These are phyloP conservation scores for Yarrowia sp. DNA, from an alignment of 805 yeast genomes.

Conservation along the genomic window DNA sequence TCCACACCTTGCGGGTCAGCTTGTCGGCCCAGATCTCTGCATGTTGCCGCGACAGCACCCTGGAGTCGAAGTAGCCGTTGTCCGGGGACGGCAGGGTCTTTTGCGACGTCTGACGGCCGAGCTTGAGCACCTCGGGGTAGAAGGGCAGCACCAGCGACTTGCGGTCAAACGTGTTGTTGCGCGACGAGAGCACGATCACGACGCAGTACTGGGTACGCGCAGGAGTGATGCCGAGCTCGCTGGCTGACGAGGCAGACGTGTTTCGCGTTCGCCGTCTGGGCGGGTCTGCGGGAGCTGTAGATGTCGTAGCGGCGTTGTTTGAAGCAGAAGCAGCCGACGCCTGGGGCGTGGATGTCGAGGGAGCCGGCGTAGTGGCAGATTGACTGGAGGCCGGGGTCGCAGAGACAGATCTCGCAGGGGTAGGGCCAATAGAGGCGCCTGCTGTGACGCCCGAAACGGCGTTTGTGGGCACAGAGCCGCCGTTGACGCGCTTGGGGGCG, in stretches of 20 bases:
- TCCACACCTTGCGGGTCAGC: constrained; percentile 59
- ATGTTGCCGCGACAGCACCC: constrained; percentile 90
- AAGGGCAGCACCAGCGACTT: constrained; percentile 78
- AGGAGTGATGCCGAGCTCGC: constrained; percentile 19
- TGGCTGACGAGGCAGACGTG: constrained; percentile 19
- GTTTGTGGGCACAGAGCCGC: background rate
- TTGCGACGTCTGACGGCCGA: constrained; percentile 79
- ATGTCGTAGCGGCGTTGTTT: background rate
- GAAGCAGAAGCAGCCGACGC: background rate
- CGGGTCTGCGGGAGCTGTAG: background rate
- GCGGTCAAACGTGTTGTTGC: constrained; percentile 78
- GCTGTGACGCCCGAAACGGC: background rate
- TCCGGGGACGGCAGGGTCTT: constrained; percentile 55
- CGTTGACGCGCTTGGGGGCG: constrained; percentile 10
- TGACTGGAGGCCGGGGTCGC: background rate
- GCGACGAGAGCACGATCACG: constrained; percentile 66
- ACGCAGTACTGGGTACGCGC: constrained; percentile 41
- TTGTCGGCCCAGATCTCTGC: constrained; percentile 83
- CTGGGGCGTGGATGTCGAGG: background rate
- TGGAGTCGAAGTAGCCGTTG: constrained; percentile 91
- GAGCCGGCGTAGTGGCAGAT: background rate
- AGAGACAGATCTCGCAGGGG: background rate
- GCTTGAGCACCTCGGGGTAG: constrained; percentile 74
- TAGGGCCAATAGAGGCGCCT: too few species aligned
- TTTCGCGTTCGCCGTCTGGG: constrained; percentile 10